Evolutionary conservation across 352 stramenopile species (phyloP), one percentile per base, ranked within the genome.

Genomic region (Phytophthora capsici): DNA sequence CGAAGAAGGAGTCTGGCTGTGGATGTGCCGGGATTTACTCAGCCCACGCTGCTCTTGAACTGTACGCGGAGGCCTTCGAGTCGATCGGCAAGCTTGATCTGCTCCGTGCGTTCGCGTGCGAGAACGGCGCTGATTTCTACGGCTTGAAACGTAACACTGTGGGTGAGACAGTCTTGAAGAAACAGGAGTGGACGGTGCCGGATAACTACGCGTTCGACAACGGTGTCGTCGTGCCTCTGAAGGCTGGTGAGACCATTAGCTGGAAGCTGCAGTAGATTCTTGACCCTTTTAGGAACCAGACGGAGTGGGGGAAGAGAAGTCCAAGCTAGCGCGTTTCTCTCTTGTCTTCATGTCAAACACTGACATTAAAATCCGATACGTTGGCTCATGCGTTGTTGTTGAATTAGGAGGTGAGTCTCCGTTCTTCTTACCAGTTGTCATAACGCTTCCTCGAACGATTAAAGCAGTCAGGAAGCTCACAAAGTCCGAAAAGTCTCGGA

Each of bases 21-120:
- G 85, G 97, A 34, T 99, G 97, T 65, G 97, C 97, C 6, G 98
- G 98, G 22, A 96, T 98, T 45, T 99, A 99, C 81, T 98, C 96
- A 32, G 97, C 93, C 12, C 97, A 99, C 75, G 93, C 93, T 14
- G 95, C 96, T 19, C 63, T 99, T 9, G 95, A 99, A 73, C 74
- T 99, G 61, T 99, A 99, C 75, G 95, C 96, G 2, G 93, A 99
- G 66, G 97, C 95, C 9, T 99, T 99, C 76, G 97, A 99, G 30
- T 73, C 74, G 23, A 87, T 92, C 22, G 94, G 88, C 47, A 89
- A 90, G 58, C 76, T 99, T 25, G 94, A 99, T 47, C 82, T 96
- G 38, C 78, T 99, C 37, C 88, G 98, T 67, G 90, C 84, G 32
- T 99, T 99, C 78, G 87, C 86, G 10, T 98, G 93, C 68, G 84